Base-by-base conservation (phyloP, 2,329 filamentous ascomycete genomes). In the Claviceps purpurea region DNA sequence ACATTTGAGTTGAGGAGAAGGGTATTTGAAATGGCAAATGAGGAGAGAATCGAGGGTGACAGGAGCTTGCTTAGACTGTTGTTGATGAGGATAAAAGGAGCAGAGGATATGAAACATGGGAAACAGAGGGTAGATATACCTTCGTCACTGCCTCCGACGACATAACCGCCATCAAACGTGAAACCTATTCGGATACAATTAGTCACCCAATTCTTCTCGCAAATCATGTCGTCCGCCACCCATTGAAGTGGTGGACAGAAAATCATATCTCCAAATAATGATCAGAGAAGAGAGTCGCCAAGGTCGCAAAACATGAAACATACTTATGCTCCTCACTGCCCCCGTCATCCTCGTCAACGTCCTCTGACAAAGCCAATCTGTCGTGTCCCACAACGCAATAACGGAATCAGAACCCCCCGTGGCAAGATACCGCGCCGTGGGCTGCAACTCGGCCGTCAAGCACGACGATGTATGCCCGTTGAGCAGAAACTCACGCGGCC, bases 341-440 rank as follows among this genome's bases (percentile, higher is more conserved):
- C 84, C 84, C 10, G 77, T 74, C 71, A 87, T 84, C 59, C 78
- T 75, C 39, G 81, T 81, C 43, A 89, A 72, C 1, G 85, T 88
- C 55, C 82, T 77, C 60, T 83, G 77, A 62, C 85, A 89, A 52
- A 87, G 79, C 84, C 85, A 89, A 58, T 87, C 82, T 42, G 76
- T 75, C 3, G 86, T 89, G 60, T 90, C 85, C 83, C 86, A 91
- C 3, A 91, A 71, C 5, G 83, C 76, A 57, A 90, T 84, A 49
- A 88, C 77, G 1, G 84, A 85, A 61, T 91, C 87, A 10, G 82
- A 81, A 10, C 85, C 85, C 34, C 86, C 87, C 0, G 85, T 85
- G 0, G 87, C 87, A 45, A 91, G 72, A 61, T 82, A 85, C 43
- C 81, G 75, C 42, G 82, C 86, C 45, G 78, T 81, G 0, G 87